These are phyloP conservation scores for Alternaria infectoria DNA, from an alignment of 2,329 filamentous ascomycete species.

Conservation along the genomic window DNA sequence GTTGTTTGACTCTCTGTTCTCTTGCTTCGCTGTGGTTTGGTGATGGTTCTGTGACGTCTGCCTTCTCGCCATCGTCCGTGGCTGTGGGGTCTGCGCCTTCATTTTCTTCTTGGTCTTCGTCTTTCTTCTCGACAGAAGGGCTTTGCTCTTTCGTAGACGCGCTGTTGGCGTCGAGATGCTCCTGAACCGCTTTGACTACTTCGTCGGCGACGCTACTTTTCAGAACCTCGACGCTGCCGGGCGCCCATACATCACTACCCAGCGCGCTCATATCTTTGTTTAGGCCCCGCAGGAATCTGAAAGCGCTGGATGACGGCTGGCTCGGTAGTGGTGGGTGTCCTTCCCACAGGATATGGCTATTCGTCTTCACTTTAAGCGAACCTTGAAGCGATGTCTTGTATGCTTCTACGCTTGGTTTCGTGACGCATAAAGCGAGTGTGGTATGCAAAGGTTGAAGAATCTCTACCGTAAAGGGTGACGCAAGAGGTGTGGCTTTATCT, in stretches of 20 bases:
- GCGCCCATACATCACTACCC: slow-evolving; percentile 83
- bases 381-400: slow-evolving; percentile 53
- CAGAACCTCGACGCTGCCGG: slow-evolving; percentile 66
- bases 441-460: slow-evolving; percentile 70
- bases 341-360: slow-evolving; percentile 78
- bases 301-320: slow-evolving; percentile 77
- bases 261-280: slow-evolving; percentile 70
- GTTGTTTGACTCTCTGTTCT: slow-evolving; percentile 44
- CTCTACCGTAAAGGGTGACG: slow-evolving; percentile 48
- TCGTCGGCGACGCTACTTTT: slow-evolving; percentile 64
- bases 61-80: slow-evolving; percentile 4
- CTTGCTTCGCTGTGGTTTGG: slow-evolving; percentile 19
- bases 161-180: slow-evolving; percentile 46
- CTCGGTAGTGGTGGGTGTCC: slow-evolving; percentile 75
- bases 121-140: slow-evolving; percentile 8
- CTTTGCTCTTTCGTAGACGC: slow-evolving; percentile 3
- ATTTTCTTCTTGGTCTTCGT: not conserved
- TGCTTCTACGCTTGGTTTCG: slow-evolving; percentile 54
- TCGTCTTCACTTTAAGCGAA: slow-evolving; percentile 58
- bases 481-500: slow-evolving; percentile 34
- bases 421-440: slow-evolving; percentile 63
- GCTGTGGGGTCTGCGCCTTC: not conserved
- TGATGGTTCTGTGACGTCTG: slow-evolving; percentile 14
- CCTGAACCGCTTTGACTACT: slow-evolving; percentile 50
- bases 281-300: slow-evolving; percentile 72